Evolutionary conservation across 140 eudicot genomes (phyloP).

Genomic region (Flaveria floridana): DNA sequence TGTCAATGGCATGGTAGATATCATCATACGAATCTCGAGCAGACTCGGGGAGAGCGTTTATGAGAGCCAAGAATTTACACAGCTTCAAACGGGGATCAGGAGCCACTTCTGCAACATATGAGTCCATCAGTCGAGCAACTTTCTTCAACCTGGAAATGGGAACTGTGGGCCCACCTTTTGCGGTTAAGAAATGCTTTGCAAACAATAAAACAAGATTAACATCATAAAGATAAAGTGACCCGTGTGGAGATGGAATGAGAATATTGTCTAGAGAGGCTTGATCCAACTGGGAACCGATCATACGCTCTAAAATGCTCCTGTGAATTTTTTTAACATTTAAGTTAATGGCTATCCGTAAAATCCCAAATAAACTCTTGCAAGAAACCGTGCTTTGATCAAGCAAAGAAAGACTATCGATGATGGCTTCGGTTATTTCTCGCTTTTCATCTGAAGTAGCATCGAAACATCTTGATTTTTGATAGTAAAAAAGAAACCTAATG

Average conservation of each 20-base stretch:
- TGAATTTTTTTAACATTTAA: slow-evolving; percentile 34
- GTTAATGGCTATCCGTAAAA: slow-evolving; percentile 45
- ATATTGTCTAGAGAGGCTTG: slow-evolving; percentile 74
- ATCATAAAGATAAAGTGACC: slow-evolving; percentile 49
- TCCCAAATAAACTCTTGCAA: slow-evolving; percentile 58
- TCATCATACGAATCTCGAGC: slow-evolving; percentile 63
- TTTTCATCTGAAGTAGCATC: slow-evolving; percentile 48
- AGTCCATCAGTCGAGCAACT: slow-evolving; percentile 58
- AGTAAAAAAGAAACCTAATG: slow-evolving; percentile 60
- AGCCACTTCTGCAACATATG: slow-evolving; percentile 73
- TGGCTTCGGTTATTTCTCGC: slow-evolving; percentile 42
- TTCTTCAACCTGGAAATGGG: slow-evolving; percentile 40
- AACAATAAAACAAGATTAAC: slow-evolving; percentile 65
- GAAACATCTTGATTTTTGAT: slow-evolving; percentile 60
- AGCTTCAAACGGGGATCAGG: slow-evolving; percentile 83
- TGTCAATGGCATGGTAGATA: slow-evolving; percentile 60
- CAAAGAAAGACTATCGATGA: slow-evolving; percentile 49
- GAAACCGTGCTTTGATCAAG: slow-evolving; percentile 50
- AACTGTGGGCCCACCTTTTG: slow-evolving; percentile 22
- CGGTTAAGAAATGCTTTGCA: slow-evolving; percentile 48
- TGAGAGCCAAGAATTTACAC: slow-evolving; percentile 58
- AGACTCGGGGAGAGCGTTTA: slow-evolving; percentile 62
- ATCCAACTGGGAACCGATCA: slow-evolving; percentile 72
- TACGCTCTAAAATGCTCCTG: slow-evolving; percentile 52
- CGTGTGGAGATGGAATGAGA: slow-evolving; percentile 61